A percentile compares a stretch with the other conserved stretches of the same genome.
Conservation (phyloP, 768 basidiomycete genomes). For the Rhodotorula toruloides region DNA sequence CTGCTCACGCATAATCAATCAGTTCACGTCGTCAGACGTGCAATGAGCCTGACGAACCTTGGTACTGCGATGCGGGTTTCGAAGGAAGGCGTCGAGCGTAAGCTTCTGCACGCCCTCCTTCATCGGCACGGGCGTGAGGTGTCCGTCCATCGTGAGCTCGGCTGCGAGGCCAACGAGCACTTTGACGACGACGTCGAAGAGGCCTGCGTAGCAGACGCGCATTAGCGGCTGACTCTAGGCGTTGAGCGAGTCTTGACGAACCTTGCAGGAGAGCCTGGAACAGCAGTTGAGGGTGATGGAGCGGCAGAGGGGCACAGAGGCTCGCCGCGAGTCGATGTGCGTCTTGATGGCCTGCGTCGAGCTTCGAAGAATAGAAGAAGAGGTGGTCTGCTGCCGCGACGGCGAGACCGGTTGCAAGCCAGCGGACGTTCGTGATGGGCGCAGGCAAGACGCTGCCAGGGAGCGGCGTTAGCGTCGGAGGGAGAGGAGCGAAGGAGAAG, state of each 20-base stretch:
- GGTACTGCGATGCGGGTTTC: background rate
- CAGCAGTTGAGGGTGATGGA: conserved; percentile 90
- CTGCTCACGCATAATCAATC: background rate
- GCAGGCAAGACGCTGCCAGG: conserved; percentile 63
- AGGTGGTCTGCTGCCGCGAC: conserved; percentile 78
- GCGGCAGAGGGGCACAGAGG: conserved; percentile 76
- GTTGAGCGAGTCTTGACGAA: background rate
- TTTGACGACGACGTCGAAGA: conserved; percentile 75
- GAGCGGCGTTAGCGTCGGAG: background rate
- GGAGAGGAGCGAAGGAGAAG: background rate
- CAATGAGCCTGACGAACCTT: background rate
- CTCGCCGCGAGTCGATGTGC: conserved; percentile 77
- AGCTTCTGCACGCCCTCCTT: background rate
- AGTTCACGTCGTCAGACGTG: background rate
- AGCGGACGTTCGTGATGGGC: conserved; percentile 68
- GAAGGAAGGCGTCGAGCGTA: conserved; percentile 7
- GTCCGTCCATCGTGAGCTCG: conserved; percentile 47
- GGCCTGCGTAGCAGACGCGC: conserved; percentile 63
- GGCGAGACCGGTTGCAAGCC: conserved; percentile 61
- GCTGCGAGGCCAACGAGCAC: conserved; percentile 66
- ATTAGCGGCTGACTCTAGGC: background rate
- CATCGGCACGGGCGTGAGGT: conserved; percentile 14
- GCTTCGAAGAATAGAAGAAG: conserved; percentile 56
- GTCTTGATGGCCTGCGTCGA: conserved; percentile 50
- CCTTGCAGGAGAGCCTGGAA: conserved; percentile 24